These are phyloP conservation scores for Cyanidiococcus yangmingshanensis DNA, from an alignment of 23 red algal genomes.

Conservation along the genomic window DNA sequence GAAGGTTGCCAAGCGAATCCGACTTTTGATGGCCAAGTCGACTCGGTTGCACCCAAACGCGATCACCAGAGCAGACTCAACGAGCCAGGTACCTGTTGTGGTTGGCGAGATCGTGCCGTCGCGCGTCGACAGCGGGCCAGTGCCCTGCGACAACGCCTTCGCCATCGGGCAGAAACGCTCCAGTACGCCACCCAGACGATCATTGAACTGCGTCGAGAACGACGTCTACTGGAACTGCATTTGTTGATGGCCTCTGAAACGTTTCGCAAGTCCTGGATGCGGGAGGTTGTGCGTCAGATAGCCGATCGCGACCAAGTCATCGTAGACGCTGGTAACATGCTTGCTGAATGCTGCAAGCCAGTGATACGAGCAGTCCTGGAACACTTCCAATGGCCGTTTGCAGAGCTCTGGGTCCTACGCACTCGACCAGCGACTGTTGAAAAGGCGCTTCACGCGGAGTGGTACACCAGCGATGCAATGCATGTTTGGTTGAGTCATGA, in stretches of 20 bases:
- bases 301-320: not conserved
- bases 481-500: too few species aligned
- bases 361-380: conserved; percentile 6
- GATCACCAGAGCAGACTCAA: too few species aligned
- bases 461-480: too few species aligned
- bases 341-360: not conserved
- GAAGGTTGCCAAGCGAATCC: not conserved
- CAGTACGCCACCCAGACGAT: conserved; percentile 1
- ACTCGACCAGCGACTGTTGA: not conserved
- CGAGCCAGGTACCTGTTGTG: conserved; percentile 8
- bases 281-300: not conserved
- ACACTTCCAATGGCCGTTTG: not conserved
- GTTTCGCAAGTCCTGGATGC: not conserved
- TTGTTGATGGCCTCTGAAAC: not conserved
- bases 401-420: not conserved
- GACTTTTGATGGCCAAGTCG: not conserved
- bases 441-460: too few species aligned
- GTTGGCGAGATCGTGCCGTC: not conserved
- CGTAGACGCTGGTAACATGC: not conserved
- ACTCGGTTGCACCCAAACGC: not conserved
- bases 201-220: not conserved
- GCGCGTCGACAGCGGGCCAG: not conserved
- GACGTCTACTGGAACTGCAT: not conserved
- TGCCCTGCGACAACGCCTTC: not conserved
- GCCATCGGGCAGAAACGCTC: not conserved